Evolutionary conservation across 192 early-diverging fungal genomes (phyloP), one percentile per base, ranked within the genome.

Genomic region (Coemansia sp.): DNA sequence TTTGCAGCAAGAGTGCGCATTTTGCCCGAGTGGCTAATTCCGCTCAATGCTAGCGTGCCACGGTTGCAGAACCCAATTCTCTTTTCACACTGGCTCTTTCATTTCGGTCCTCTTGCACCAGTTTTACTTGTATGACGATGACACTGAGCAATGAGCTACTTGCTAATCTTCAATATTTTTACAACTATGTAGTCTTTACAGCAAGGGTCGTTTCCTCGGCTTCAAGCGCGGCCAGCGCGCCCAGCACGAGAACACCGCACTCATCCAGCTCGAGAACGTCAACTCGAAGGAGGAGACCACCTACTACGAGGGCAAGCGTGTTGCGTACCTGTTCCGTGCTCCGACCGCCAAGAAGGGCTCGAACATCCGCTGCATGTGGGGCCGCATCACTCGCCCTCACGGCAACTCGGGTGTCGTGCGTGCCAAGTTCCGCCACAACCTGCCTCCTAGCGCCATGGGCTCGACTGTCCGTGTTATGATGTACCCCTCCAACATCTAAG

Each of bases 221-320:
- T 96, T 85, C 90, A 88, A 91, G 83, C 93, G 95, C 75, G 84
- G 90, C 57, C 94, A 94, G 91, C 91, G 89, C 76, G 93, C 87
- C 86, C 89, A 93, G 83, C 86, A 89, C 80, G 89, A 91, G 76
- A 87, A 92, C 87, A 93, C 91, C 65, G 88, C 93, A 58, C 89
- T 99, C 60, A 79, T 98, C 73, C 88, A 94, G 83, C 86, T 99
- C 59, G 97, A 99, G 83, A 91, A 92, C 83, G 94, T 95, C 59
- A 73, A 85, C 76, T 92, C 91, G 67, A 86, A 89, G 85, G 84
- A 91, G 76, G 94, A 98, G 69, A 88, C 95, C 70, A 82, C 85
- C 59, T 99, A 96, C 88, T 99, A 99, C 89, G 90, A 93, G 65
- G 97, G 97, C 70, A 99, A 98, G 90, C 93, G 93, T 78, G 86